Conservation (phyloP, 495 filamentous ascomycete species). For the Massariosphaeria phaeospora region DNA sequence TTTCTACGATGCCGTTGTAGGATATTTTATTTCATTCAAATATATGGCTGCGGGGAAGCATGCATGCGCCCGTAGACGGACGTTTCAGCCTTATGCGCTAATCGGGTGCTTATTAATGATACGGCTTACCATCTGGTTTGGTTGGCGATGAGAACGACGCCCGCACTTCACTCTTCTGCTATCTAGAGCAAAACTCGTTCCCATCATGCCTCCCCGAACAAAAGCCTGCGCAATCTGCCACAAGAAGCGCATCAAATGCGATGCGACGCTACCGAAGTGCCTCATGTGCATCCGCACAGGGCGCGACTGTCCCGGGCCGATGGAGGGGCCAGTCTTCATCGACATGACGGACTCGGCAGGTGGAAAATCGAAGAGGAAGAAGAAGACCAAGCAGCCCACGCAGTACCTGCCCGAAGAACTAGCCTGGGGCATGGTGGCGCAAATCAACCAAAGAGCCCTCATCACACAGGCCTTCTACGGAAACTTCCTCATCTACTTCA, state of each 20-base stretch:
- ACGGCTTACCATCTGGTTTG: too few relatives aligned
- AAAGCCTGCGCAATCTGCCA: conserved; percentile 22
- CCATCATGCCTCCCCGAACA: conserved; percentile 17
- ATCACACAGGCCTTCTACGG: conserved; percentile 14
- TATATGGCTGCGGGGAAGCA: too few relatives aligned
- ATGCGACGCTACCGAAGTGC: conserved; percentile 21
- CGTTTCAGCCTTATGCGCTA: too few relatives aligned
- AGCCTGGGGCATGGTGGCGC: background rate
- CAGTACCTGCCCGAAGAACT: background rate
- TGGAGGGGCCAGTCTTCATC: conserved; percentile 12
- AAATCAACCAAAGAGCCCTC: conserved; percentile 3
- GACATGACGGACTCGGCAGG: conserved; percentile 2
- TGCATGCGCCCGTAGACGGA: too few relatives aligned
- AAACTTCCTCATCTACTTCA: conserved; percentile 16
- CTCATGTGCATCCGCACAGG: conserved; percentile 15
- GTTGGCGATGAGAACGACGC: too few relatives aligned
- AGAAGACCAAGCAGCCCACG: background rate
- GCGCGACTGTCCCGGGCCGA: conserved; percentile 12
- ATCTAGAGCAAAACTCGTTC: too few relatives aligned
- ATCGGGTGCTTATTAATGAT: too few relatives aligned
- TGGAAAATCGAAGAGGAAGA: background rate
- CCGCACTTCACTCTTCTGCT: too few relatives aligned
- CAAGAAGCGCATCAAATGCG: conserved; percentile 23
- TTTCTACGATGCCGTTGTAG: too few relatives aligned
- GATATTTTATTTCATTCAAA: too few relatives aligned